Base-by-base conservation (phyloP, 2,329 filamentous ascomycete genomes). In the Capronia americana region DNA sequence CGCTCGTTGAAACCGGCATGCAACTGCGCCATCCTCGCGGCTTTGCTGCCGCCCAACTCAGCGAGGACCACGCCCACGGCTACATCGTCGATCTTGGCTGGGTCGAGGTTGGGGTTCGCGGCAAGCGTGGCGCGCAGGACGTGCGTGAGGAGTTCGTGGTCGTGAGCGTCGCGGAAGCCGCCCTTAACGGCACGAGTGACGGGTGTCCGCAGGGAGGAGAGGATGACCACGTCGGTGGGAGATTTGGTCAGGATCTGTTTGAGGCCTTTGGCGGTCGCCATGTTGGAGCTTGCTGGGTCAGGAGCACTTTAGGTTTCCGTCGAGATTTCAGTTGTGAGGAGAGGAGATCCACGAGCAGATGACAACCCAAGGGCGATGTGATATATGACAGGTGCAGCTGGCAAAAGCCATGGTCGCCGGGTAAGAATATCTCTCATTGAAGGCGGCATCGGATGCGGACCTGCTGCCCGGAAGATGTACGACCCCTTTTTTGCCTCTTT, bases 31-130 rank as follows among this genome's bases (percentile, higher is more conserved):
- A 96, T 96, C 70, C 93, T 91, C 1, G 91, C 92, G 0, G 93
- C 93, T 83, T 97, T 97, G 72, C 87, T 89, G 65, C 93, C 93
- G 71, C 93, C 93, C 14, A 97, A 90, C 78, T 97, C 93, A 30
- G 92, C 92, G 62, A 97, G 88, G 4, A 97, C 93, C 38, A 92
- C 93, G 71, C 93, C 94, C 63, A 97, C 89, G 69, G 89, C 90
- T 3, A 97, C 87, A 75, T 97, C 94, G 73, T 96, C 84, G 70
- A 94, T 88, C 55, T 85, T 80, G 2, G 85, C 79, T 0, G 91
- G 87, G 73, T 91, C 86, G 67, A 95, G 87, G 72, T 88, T 87
- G 1, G 92, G 90, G 75, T 90, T 90, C 48, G 88, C 87, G 64
- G 86, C 85, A 59, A 93, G 84, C 0, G 91, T 93, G 23, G 90